A percentile compares a stretch with the other conserved stretches of the same genome.
These are phyloP conservation scores for Entonaema liquescens DNA, from an alignment of 495 filamentous ascomycete species.

Conservation along the genomic window DNA sequence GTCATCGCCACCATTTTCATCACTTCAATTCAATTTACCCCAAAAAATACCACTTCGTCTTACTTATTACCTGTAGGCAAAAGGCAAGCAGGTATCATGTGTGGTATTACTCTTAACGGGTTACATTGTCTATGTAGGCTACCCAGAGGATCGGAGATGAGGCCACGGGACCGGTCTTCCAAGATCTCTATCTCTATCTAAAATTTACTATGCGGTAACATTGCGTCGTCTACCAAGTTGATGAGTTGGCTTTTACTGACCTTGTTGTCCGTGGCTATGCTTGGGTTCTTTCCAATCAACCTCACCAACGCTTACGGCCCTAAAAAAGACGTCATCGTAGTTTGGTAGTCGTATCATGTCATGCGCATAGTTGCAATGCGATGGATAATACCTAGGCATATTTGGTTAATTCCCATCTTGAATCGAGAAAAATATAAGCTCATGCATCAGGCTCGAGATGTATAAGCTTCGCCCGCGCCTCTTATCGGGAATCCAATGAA, in stretches of 20 bases:
- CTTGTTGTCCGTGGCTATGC: slow-evolving; percentile 4
- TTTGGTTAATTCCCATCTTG: not conserved
- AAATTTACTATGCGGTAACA: not conserved
- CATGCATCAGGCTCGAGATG: not conserved
- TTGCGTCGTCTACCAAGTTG: not conserved
- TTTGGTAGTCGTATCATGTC: not conserved
- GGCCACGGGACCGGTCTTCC: not conserved
- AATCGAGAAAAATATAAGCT: not conserved
- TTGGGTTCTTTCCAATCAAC: not conserved
- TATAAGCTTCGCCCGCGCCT: not conserved
- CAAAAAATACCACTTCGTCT: not conserved
- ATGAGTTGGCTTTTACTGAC: not conserved
- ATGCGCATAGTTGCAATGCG: not conserved
- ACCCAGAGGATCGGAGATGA: not conserved
- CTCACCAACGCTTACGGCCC: not conserved
- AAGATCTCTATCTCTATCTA: not conserved
- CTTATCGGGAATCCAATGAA: not conserved
- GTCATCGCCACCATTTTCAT: slow-evolving; percentile 33
- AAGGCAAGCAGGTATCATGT: not conserved
- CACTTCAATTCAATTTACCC: slow-evolving; percentile 6
- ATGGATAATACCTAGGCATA: not conserved
- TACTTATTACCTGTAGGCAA: slow-evolving; percentile 1
- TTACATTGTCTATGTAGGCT: not conserved
- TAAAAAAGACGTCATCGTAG: not conserved
- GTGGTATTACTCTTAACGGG: not conserved